Base-by-base conservation (phyloP, 306 rosid species). In the Ceratonia siliqua region DNA sequence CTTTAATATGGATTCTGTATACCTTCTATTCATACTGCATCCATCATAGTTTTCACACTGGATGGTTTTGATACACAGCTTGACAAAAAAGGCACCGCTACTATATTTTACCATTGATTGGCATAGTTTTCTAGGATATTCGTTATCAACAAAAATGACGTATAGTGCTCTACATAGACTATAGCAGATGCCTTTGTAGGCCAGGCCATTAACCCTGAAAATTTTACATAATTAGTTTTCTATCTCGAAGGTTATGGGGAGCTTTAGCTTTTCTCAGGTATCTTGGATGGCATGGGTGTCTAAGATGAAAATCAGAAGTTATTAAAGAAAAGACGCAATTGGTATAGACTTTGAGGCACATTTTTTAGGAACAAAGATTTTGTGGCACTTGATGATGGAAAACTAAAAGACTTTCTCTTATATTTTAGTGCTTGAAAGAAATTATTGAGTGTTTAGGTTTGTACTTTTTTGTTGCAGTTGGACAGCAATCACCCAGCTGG, bases 401-500 rank as follows among this genome's bases (percentile, higher is more conserved):
- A 55, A 50, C 24, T 56, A 49, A 63, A 70, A 14, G 0, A 39
- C 18, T 28, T 21, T 6, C 67, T 45, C 67, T 45, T 72, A 24
- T 30, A 66, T 28, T 57, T 3, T 49, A 48, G 11, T 57, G 43
- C 43, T 64, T 1, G 68, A 71, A 75, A 57, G 70, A 20, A 50
- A 17, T 48, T 8, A 62, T 33, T 27, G 13, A 46, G 43, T 59
- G 7, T 27, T 62, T 1, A 43, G n/a, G 39, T 45, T 78, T 68
- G 67, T 73, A 68, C 17, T 42, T 59, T 59, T 4, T 63, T 68
- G 64, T 80, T 70, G 85, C 94, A 94, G 98, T 56, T 94, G 98
- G 98, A 91, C 98, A 0, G 98, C 98, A 20, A 91, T 94, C 84
- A 94, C 93, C 13, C 98, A 94, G 73, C 81, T 94, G 71, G 91